Conservation (phyloP, 495 filamentous ascomycete species). For the Talaromyces wortmannii region DNA sequence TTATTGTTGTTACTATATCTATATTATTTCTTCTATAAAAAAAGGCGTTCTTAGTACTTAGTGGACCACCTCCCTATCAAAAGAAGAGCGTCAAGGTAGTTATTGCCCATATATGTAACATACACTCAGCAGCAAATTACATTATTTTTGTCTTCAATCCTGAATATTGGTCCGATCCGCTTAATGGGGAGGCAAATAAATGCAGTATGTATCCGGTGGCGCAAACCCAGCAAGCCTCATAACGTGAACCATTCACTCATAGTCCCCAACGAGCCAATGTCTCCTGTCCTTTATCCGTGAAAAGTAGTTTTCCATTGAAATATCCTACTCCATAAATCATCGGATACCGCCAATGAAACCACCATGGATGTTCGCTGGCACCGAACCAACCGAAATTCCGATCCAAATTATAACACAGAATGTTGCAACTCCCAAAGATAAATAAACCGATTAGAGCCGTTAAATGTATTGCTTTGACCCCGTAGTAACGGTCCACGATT, state of each 20-base stretch:
- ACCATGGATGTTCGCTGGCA: constrained; percentile 1
- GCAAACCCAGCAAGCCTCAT: background rate
- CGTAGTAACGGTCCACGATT: constrained; percentile 8
- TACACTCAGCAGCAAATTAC: too few relatives aligned
- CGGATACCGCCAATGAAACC: background rate
- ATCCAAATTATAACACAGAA: constrained; percentile 7
- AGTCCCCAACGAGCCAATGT: background rate
- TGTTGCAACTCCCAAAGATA: constrained; percentile 5
- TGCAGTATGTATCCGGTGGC: background rate
- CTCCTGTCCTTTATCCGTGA: background rate
- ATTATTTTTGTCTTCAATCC: too few relatives aligned
- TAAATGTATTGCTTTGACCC: constrained; percentile 6
- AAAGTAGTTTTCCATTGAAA: background rate
- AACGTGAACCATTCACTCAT: background rate
- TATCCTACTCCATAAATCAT: background rate
- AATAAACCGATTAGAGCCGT: constrained; percentile 2
- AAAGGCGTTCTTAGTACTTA: too few relatives aligned
- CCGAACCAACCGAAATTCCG: constrained; percentile 9
- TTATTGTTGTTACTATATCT: too few relatives aligned
- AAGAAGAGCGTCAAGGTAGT: too few relatives aligned
- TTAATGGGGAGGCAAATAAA: background rate
- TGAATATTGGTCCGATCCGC: background rate
- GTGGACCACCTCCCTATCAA: too few relatives aligned
- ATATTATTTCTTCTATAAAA: too few relatives aligned
- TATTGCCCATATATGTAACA: too few relatives aligned